Base-by-base conservation (phyloP, 78 protist genomes). In the Andalucia godoyi region DNA sequence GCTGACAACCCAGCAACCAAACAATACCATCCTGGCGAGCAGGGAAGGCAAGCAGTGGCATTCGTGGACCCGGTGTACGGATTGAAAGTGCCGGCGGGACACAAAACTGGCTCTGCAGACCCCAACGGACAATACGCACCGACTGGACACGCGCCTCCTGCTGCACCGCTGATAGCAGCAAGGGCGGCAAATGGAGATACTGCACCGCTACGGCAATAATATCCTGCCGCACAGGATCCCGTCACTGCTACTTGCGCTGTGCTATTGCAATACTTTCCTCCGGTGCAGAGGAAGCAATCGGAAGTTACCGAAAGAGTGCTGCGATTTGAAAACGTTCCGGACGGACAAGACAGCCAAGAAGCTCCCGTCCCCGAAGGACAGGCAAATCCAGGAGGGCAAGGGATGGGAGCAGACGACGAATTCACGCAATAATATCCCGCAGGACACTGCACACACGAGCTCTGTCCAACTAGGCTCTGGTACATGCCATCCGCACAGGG, bases 41-140 rank as follows among this genome's bases (percentile, higher is more conserved):
- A 73, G 37, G 29, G 18, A 25, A 32, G 15, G 61, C 79, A 73
- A 12, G 2, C 34, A 23, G 30, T 12, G 41, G 10, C 57, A 29
- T 5, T 33, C 30, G 50, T 12, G 71, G 71, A 29, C 57, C 36
- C 36, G 40, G 40, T 50, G 42, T 17, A 42, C 17, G 69, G 55
- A 18, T 46, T 7, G 66, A 58, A 80, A 21, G 72, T 66, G 7
- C 81, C 81, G 9, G 53, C 37, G 9, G 74, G 78, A 61, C 85
- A 79, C 4, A 70, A 36, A 1, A 6, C 23, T 7, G 62, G 64
- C 2, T 15, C 1, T 32, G 69, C 25, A 12, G 52, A 37, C n/a
- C 68, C 84, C 18, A 0, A 27, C 5, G 75, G 72, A n/a, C 84
- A 79, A 57, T 54, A 70, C 36, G 6, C 9, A 36, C 84, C 84